Percentiles rank a stretch among this genome's conserved stretches.
Conservation (phyloP, 257 asterid genomes). For the Solanum sitiens region DNA sequence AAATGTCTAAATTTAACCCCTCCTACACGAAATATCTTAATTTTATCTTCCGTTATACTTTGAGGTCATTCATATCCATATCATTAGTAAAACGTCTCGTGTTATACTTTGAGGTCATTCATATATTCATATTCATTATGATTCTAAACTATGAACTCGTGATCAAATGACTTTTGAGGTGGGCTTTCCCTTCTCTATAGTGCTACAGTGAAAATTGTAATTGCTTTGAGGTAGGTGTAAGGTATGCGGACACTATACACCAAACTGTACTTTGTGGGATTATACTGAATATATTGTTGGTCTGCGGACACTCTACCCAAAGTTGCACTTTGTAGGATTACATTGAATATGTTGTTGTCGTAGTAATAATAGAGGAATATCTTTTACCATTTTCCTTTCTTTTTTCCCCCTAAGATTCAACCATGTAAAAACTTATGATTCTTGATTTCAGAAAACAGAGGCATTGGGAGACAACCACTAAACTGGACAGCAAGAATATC, state of each 20-base stretch:
- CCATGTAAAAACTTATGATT: neutral
- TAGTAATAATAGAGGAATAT: neutral
- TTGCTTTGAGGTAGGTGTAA: neutral
- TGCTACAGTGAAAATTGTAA: neutral
- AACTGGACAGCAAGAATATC: conserved; percentile 46
- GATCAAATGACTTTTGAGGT: neutral
- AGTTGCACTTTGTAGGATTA: no score
- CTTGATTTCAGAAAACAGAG: conserved; percentile 35
- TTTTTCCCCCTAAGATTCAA: neutral
- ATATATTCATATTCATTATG: neutral
- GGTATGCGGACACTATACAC: neutral
- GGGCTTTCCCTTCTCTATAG: neutral
- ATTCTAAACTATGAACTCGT: neutral
- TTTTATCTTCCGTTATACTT: neutral
- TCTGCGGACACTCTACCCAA: neutral
- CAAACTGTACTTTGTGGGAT: no score
- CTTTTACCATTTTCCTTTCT: neutral
- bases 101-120: neutral
- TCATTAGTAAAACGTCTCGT: neutral
- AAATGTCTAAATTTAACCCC: neutral
- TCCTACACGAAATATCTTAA: neutral
- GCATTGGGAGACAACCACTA: conserved; percentile 28
- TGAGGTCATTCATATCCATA: neutral
- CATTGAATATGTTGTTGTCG: neutral
- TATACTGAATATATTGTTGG: neutral